phyloP scores from a whole-genome alignment of 164 flowering plant species.

The Dillenia turbinata region DNA sequence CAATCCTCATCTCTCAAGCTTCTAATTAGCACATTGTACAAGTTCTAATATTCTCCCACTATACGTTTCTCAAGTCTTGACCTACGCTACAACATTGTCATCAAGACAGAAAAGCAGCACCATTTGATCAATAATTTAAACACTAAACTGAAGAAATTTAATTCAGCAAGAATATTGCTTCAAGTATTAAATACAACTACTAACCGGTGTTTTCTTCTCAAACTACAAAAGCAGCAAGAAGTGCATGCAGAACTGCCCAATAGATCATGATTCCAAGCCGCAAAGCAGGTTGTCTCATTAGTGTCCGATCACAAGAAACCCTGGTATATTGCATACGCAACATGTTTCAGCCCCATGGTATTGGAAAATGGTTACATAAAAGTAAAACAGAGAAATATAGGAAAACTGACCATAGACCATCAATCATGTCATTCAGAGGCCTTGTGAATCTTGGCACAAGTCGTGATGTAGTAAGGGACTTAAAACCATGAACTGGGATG shows the following conservation, averaged over 20 bases:
- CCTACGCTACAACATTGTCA: not conserved
- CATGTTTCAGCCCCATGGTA: not conserved
- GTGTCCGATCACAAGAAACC: conserved; percentile 93
- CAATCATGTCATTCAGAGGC: conserved; percentile 78
- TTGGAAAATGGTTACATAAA: not conserved
- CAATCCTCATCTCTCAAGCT: too few species aligned
- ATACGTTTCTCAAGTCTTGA: not conserved
- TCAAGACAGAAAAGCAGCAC: not conserved
- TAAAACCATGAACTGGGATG: conserved; percentile 83
- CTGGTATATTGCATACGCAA: conserved; percentile 28
- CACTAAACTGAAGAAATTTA: too few species aligned
- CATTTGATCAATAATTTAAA: too few species aligned
- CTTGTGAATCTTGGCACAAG: conserved; percentile 85
- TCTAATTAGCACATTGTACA: not conserved
- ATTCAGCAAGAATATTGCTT: not conserved
- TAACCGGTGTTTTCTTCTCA: conserved; percentile 37
- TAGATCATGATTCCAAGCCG: conserved; percentile 83
- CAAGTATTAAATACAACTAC: conserved; percentile 7
- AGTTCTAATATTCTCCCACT: not conserved
- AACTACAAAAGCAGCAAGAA: conserved; percentile 64
- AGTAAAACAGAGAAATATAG: not conserved
- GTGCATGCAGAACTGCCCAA: conserved; percentile 77
- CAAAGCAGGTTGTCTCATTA: conserved; percentile 91
- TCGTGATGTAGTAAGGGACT: conserved; percentile 84
- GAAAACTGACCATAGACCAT: conserved; percentile 79